Base-by-base conservation (phyloP, 371 early-diverging fungal genomes). In the Mucor lusitanicus region DNA sequence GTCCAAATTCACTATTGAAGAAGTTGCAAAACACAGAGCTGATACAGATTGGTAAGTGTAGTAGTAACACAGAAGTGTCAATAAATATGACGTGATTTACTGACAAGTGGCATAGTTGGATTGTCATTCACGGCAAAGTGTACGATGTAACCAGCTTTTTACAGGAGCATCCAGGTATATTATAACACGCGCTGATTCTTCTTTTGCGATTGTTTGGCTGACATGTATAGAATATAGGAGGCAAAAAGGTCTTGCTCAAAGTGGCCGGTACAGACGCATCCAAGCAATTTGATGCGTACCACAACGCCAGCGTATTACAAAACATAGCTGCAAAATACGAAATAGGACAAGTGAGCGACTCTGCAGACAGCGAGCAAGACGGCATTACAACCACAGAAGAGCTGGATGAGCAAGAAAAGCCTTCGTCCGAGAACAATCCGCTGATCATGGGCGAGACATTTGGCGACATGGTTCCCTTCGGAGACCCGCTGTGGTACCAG, bases 241-340 rank as follows among this genome's bases (percentile, higher is more conserved):
- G 83, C 23, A 83, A 86, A 71, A 87, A 93, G 74, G 87, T 94
- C 44, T 75, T 94, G 7, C 65, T 93, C 21, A 92, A 91, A 74
- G 90, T 90, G 21, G 94, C 92, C 28, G 97, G 97, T 59, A 85
- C 77, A 11, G 96, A 97, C 75, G 95, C 95, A 32, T 85, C 93
- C 48, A 92, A 94, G 75, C 92, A 94, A 76, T 97, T 97, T 72
- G 89, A 92, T 59, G 85, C 90, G 57, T 93, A 95, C 77, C 97
- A 97, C 82, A 89, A 88, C 44, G 59, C 69, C 2, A 54, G 81
- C 32, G 80, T 89, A 9, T 75, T 91, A 39, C 48, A 62, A 46
- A 64, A 55, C 19, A 7, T 66, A 12, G 66, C 66, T 1, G 0
- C 42, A 3, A 61, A 65, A 21, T 70, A 63, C 44, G 39, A 53